These are phyloP conservation scores for Solanum clarkiae DNA, from an alignment of 257 asterid genomes.

Conservation along the genomic window DNA sequence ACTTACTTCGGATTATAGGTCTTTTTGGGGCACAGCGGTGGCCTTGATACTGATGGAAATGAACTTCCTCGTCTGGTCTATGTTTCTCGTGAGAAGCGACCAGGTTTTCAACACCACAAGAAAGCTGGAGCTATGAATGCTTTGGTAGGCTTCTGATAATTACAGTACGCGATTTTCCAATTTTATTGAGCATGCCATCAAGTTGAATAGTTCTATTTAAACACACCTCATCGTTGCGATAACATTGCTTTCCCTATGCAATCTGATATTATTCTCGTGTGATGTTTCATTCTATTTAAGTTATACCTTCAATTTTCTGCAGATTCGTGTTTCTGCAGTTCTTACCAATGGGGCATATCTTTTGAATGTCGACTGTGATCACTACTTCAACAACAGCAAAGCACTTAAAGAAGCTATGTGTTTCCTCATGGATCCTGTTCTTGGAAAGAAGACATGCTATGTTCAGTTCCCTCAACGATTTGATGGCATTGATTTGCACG, in stretches of 20 bases:
- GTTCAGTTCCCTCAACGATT: constrained; percentile 68
- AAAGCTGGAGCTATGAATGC: constrained; percentile 89
- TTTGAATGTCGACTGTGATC: constrained; percentile 64
- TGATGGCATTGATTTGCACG: constrained; percentile 66
- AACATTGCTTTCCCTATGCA: neutral
- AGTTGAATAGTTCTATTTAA: neutral
- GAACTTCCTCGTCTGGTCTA: constrained; percentile 73
- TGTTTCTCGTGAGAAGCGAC: constrained; percentile 82
- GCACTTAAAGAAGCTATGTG: constrained; percentile 72
- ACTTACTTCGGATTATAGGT: constrained; percentile 23
- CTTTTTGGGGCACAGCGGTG: constrained; percentile 65
- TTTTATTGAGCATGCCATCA: neutral
- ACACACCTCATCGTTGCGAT: neutral
- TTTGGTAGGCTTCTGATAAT: constrained; percentile 39
- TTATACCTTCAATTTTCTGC: constrained; percentile 6
- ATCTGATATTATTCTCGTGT: neutral
- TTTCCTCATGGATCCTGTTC: constrained; percentile 57
- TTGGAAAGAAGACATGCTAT: constrained; percentile 57
- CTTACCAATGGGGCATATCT: constrained; percentile 66
- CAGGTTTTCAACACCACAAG: constrained; percentile 83
- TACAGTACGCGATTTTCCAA: neutral
- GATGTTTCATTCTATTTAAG: neutral
- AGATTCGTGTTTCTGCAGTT: constrained; percentile 70
- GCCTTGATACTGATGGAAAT: constrained; percentile 66
- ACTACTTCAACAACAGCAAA: constrained; percentile 68